Percentiles rank a stretch among this genome's conserved stretches.
These are phyloP conservation scores for Apiospora saccharicola DNA, from an alignment of 2,329 filamentous ascomycete genomes.

Conservation along the genomic window DNA sequence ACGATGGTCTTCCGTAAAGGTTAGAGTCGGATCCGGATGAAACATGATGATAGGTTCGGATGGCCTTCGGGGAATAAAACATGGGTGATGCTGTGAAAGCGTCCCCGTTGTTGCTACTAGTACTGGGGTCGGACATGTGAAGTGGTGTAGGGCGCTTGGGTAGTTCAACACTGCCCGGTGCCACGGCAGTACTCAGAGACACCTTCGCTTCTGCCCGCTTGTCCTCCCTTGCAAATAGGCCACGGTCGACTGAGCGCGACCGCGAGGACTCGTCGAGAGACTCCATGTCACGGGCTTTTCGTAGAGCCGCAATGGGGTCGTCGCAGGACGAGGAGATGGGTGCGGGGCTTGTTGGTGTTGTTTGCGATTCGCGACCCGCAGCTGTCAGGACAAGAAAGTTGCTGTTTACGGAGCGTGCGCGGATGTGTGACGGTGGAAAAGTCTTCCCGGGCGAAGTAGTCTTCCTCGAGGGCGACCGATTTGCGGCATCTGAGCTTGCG, in stretches of 20 bases:
- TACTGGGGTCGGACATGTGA: slow-evolving; percentile 33
- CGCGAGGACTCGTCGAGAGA: slow-evolving; percentile 56
- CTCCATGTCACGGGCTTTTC: slow-evolving; percentile 51
- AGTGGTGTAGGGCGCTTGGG: slow-evolving; percentile 48
- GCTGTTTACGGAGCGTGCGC: slow-evolving; percentile 53
- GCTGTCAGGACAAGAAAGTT: slow-evolving; percentile 53
- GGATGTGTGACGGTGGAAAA: slow-evolving; percentile 50
- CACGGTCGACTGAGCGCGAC: slow-evolving; percentile 70
- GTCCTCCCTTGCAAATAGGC: slow-evolving; percentile 65
- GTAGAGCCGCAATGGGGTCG: slow-evolving; percentile 52
- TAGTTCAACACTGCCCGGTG: slow-evolving; percentile 65
- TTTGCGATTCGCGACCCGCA: slow-evolving; percentile 43
- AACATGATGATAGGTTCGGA: slow-evolving; percentile 51
- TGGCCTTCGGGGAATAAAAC: slow-evolving; percentile 48
- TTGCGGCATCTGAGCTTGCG: slow-evolving; percentile 43
- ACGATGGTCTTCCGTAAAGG: slow-evolving; percentile 47
- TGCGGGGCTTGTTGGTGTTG: slow-evolving; percentile 48
- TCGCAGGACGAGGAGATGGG: slow-evolving; percentile 43
- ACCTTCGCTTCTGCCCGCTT: slow-evolving; percentile 71
- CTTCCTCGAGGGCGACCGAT: slow-evolving; percentile 41
- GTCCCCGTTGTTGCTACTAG: slow-evolving; percentile 28
- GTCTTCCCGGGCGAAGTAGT: slow-evolving; percentile 40
- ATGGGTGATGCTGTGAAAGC: slow-evolving; percentile 46
- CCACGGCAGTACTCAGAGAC: slow-evolving; percentile 67
- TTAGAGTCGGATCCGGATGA: slow-evolving; percentile 55